Base-by-base conservation (phyloP, 2,329 filamentous ascomycete species). In the Diaporthe vaccinii region DNA sequence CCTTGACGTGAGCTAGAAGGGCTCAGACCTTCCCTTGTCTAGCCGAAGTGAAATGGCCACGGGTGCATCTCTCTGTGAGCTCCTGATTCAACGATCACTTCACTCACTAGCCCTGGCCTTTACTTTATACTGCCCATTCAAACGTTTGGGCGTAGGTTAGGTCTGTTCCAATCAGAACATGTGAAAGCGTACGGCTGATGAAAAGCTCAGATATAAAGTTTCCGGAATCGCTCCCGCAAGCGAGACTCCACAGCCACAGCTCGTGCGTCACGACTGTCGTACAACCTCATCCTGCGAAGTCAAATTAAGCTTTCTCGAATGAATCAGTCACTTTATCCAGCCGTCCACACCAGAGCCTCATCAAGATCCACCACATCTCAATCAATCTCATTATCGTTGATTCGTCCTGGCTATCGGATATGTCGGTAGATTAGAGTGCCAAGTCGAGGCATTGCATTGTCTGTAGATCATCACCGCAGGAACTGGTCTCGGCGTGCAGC, bases 271-370 rank as follows among this genome's bases (percentile, higher is more conserved):
- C 25, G 49, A 55, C 34, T 46, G 49, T 14, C 1, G 49, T 49
- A 49, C 39, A 34, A 31, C 20, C 49, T 41, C n/a, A 12, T 17
- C 34, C 14, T 14, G 49, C 31, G 34, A 28, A 69, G 49, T 41
- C 65, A 55, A 69, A 55, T 69, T 69, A 69, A 41, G 65, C 34
- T 69, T 69, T 69, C 17, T 12, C 8, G 15, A 39, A 36, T 55
- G 34, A 69, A 14, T 68, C 65, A 28, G 65, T 53, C n/a, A 12
- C 25, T n/a, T 10, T n/a, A 53, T 28, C n/a, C 14, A 41, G 8
- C 1, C 22, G n/a, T 41, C n/a, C 22, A 25, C 34, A 25, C 8
- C 3, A 22, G 31, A 41, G 49, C 65, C 65, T 69, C 49, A 41
- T n/a, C 15, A 25, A 9, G 31, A 3, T 9, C 46, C n/a, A 55